Evolutionary conservation across 139 green algal species (phyloP).

Genomic region (Pseudopediastrum boryanum): DNA sequence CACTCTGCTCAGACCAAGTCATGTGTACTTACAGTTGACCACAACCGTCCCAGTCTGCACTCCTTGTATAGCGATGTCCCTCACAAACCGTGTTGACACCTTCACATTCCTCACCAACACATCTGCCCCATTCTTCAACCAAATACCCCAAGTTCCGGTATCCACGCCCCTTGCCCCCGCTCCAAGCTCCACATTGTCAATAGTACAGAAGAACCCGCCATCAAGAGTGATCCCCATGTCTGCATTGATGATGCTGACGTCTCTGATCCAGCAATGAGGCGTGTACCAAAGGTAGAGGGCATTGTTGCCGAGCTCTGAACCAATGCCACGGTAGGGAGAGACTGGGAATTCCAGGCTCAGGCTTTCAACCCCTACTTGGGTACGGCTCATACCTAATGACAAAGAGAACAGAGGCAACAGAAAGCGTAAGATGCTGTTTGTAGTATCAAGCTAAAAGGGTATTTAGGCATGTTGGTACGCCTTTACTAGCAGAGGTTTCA

Average conservation of each 20-base stretch:
- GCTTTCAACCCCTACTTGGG: conserved; percentile 17
- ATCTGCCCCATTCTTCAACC: conserved; percentile 36
- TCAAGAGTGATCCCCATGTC: conserved; percentile 33
- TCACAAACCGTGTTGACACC: conserved; percentile 2
- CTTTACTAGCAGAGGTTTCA: too few relatives aligned
- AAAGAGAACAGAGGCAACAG: too few relatives aligned
- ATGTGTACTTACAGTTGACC: conserved; percentile 21
- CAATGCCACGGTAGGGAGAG: conserved; percentile 16
- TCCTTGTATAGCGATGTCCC: conserved; percentile 30
- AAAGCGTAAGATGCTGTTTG: too few relatives aligned
- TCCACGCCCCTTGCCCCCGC: conserved; percentile 10
- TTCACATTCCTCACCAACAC: conserved; percentile 27
- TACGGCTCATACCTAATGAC: too few relatives aligned
- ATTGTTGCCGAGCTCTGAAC: conserved; percentile 31
- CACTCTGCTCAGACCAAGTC: too few relatives aligned
- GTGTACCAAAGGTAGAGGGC: conserved; percentile 32
- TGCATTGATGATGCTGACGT: conserved; percentile 34
- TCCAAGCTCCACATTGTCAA: conserved; percentile 22
- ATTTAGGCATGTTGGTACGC: too few relatives aligned
- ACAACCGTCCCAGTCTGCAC: conserved; percentile 25
- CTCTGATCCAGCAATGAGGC: conserved; percentile 26
- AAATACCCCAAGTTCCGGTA: conserved; percentile 29
- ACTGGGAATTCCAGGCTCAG: conserved; percentile 32
- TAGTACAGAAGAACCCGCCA: conserved; percentile 28
- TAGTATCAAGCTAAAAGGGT: too few relatives aligned